Base-by-base conservation (phyloP, 192 early-diverging fungal species). In the Umbelopsis isabellina region DNA sequence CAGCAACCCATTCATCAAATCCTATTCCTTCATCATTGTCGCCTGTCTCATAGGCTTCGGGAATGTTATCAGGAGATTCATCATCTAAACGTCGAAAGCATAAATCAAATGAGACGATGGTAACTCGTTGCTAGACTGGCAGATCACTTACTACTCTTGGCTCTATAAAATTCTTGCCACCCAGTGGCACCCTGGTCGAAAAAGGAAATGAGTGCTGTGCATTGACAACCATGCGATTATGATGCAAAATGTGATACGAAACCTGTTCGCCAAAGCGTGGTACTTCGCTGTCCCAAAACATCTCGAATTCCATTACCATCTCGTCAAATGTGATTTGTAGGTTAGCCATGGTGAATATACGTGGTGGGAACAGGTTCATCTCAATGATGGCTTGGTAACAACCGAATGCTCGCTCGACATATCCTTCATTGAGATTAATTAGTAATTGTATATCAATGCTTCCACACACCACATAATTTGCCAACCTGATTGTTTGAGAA, bases 261-360 rank as follows among this genome's bases (percentile, higher is more conserved):
- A 79, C 81, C 53, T 80, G 73, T 65, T 88, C 86, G 7, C 84
- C 86, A 70, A 88, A 84, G 4, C 86, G 73, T 37, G 80, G 78
- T 16, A 79, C 68, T 66, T 88, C 86, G 27, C 76, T 78, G 35
- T 86, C 84, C 86, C 86, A 88, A 51, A 81, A 88, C 5, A 79
- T 69, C 20, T 75, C 80, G 15, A 88, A 74, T 37, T 70, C 75
- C 2, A 66, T 47, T 0, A 86, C n/a, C 65, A 81, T 78, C 21
- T 80, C 61, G 7, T 75, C 51, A 72, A 78, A 79, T 41, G 72
- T 48, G 21, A 48, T 70, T 2, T 49, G 33, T 33, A 21, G 35
- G 15, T n/a, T 35, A 16, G 46, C 37, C 21, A 72, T 69, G 7
- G 33, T 47, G 41, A 68, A 78, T 5, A 78, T 33, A 9, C 66